Conservation (phyloP, 164 flowering plant species). For the Paratinospora sagittata region DNA sequence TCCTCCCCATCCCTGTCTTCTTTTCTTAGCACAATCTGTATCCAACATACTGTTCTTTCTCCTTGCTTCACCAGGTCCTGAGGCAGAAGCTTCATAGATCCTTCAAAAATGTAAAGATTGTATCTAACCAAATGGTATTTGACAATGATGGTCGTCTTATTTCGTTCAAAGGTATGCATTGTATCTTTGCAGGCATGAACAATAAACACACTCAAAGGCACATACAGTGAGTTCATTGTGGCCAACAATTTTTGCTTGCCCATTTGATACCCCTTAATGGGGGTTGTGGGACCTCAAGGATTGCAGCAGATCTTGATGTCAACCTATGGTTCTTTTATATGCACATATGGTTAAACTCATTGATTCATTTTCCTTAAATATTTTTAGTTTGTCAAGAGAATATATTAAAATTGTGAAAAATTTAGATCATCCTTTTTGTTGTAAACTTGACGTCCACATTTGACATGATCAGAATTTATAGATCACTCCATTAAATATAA, state of each 20-base stretch:
- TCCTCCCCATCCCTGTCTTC: background rate
- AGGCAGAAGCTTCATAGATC: slow-evolving; percentile 78
- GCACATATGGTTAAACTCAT: no score
- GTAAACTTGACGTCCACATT: no score
- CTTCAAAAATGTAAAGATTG: slow-evolving; percentile 74
- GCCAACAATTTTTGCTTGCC: no score
- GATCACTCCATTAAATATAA: no score
- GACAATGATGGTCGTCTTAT: slow-evolving; percentile 57
- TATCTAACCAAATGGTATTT: slow-evolving; percentile 82
- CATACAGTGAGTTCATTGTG: no score
- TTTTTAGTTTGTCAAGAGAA: no score
- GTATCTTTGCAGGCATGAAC: background rate
- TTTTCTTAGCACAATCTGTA: background rate
- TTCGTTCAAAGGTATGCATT: slow-evolving; percentile 68
- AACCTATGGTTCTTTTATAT: background rate
- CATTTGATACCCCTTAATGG: background rate
- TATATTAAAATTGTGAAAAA: no score
- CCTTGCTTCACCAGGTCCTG: slow-evolving; percentile 48
- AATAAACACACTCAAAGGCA: no score
- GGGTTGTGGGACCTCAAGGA: background rate
- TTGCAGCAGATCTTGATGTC: background rate
- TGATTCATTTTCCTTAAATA: no score
- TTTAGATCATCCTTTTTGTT: no score
- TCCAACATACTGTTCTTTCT: background rate
- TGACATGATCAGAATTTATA: no score